Evolutionary conservation across 495 filamentous ascomycete genomes (phyloP), one percentile per base, ranked within the genome.

Genomic region (Trichocladium antarcticum): DNA sequence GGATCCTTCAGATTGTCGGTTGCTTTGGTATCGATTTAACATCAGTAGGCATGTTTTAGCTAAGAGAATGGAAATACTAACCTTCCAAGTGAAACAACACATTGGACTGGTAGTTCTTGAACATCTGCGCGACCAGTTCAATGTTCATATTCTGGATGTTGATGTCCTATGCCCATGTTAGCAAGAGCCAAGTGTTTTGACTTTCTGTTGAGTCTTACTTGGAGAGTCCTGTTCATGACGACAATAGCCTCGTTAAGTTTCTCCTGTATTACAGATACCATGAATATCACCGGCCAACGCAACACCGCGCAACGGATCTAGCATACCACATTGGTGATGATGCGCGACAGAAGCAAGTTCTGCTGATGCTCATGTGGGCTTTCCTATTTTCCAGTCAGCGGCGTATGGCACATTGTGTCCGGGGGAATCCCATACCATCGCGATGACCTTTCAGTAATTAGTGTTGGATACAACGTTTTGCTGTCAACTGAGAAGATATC

Each of bases 81-180:
- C 92, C 92, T 80, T 97, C 93, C 22, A 98, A 73, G 60, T 98
- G 92, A 62, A 98, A 98, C 1, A 96, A 73, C 12, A 98, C 92
- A 59, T 96, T 98, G 4, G 87, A 94, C 65, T 95, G 88, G 64
- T 98, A 98, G 68, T 97, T 98, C 75, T 96, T 95, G 73, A 97
- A 98, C 92, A 98, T 98, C 66, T 97, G 92, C 7, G 92, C 89
- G 3, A 97, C 92, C 8, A 97, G 74, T 69, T 97, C 92, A 5
- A 95, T 86, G 62, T 97, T 90, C 88, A 96, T 95, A 58, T 97
- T 98, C 56, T 94, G 84, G 31, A 94, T 82, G 62, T 96, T 97
- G 77, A 96, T 94, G 56, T 96, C 89, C 87, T 95, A 54, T 32
- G 35, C 1, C 21, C n/a, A 44, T 34, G 21, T 50, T n/a, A 34